A percentile compares a stretch with the other conserved stretches of the same genome.
phyloP scores from a whole-genome alignment of 2,329 filamentous ascomycete species.

The Cordyceps fumosorosea region DNA sequence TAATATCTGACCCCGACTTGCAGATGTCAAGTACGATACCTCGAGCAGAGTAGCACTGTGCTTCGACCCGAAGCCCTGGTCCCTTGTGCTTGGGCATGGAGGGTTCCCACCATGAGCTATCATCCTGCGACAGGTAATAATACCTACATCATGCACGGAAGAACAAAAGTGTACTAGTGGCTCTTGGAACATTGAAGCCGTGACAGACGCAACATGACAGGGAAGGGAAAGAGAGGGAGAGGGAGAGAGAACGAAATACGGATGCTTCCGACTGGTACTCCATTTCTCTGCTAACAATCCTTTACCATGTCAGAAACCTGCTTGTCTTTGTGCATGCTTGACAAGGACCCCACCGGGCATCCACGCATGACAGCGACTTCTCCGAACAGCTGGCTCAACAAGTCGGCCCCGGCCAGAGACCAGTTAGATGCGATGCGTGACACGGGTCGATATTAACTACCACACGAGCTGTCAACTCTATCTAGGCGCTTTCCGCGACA shows the following conservation, averaged over 20 bases:
- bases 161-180: background rate
- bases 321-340: background rate
- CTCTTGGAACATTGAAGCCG: background rate
- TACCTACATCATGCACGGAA: background rate
- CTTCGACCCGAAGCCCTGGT: background rate
- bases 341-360: background rate
- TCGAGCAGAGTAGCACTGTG: background rate
- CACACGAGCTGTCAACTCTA: slow-evolving; percentile 11
- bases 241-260: background rate
- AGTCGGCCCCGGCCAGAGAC: background rate
- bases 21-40: background rate
- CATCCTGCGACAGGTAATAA: background rate
- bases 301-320: background rate
- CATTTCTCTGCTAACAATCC: background rate
- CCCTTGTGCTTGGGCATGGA: background rate
- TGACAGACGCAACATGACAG: too few relatives aligned
- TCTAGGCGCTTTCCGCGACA: background rate
- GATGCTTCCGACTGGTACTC: background rate
- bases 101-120: background rate
- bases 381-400: slow-evolving; percentile 9
- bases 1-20: background rate
- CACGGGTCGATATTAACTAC: slow-evolving; percentile 8
- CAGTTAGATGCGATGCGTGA: background rate
- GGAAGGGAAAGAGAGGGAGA: too few relatives aligned
- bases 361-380: slow-evolving; percentile 7